Base-by-base conservation (phyloP, 1,284 basidiomycete species). In the Puccinia sorghi region DNA sequence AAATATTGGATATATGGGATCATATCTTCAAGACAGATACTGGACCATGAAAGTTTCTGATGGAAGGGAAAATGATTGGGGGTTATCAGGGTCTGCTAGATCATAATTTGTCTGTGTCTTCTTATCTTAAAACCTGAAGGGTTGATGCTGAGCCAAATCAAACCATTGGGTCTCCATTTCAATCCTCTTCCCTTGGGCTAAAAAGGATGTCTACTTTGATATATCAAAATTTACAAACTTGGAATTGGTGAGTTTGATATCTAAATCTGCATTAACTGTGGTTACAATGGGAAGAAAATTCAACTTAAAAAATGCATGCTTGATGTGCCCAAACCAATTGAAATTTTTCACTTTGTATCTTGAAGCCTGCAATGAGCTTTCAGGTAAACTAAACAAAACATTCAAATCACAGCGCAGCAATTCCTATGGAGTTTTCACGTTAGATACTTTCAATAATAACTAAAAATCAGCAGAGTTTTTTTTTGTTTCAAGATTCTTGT, bases 311-410 rank as follows among this genome's bases (percentile, higher is more conserved):
- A 98, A 93, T 9, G 95, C 96, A 43, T 90, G 88, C 85, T 90
- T 89, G 86, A 95, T 90, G 84, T 92, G 94, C 79, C 89, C 89
- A 64, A 97, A 88, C 72, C 94, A 95, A 84, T 97, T 98, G 77
- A 99, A 87, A 83, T 99, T 99, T 86, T 99, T 99, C 83, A 99
- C 90, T 86, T 99, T 97, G 83, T 94, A 97, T 22, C 97, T 90
- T 0, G 91, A 94, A 0, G 94, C 94, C 15, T 86, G 89, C 0
- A 89, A 15, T n/a, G 72, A 66, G 50, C 43, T 64, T 3, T 27
- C 56, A 7, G 54, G 43, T n/a, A 52, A 25, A 32, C 64, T 91
- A 1, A 97, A 89, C 1, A 95, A 98, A 1, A 99, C 91, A 83
- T 99, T 99, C 50, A 95, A 93, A 83, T 99, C 96, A 82, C 95